Evolutionary conservation across 2,329 filamentous ascomycete species (phyloP).

Genomic region (Beauveria sp.): DNA sequence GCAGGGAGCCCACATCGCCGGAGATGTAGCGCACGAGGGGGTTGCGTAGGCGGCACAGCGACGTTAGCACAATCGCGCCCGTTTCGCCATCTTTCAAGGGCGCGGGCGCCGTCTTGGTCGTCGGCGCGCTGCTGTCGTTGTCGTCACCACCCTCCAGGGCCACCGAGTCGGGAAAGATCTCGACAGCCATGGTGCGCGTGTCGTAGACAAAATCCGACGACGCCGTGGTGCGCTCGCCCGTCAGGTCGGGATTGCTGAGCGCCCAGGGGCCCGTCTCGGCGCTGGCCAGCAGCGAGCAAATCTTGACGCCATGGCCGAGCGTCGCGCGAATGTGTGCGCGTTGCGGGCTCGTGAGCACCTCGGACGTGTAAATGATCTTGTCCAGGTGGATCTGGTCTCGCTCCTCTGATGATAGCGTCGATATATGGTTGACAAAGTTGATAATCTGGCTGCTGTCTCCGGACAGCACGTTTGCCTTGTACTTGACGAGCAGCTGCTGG

Average conservation of each 20-base stretch:
- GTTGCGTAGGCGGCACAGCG: conserved; percentile 31
- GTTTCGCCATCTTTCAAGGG: conserved; percentile 21
- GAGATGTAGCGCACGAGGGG: conserved; percentile 36
- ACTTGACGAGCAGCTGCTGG: conserved; percentile 21
- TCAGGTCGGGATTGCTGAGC: conserved; percentile 22
- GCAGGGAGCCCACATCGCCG: conserved; percentile 34
- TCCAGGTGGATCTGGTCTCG: conserved; percentile 22
- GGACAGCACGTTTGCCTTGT: conserved; percentile 28
- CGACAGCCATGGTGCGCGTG: conserved; percentile 26
- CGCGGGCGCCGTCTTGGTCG: conserved; percentile 11
- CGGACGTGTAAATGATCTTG: conserved; percentile 39
- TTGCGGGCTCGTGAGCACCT: conserved; percentile 28
- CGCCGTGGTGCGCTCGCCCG: conserved; percentile 11
- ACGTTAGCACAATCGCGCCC: conserved; percentile 34
- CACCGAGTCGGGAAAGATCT: conserved; percentile 25
- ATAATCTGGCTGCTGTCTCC: conserved; percentile 32
- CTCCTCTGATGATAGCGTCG: conserved; percentile 17
- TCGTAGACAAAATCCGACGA: conserved; percentile 31
- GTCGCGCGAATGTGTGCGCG: conserved; percentile 22
- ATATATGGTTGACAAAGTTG: conserved; percentile 27
- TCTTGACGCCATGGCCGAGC: conserved; percentile 22
- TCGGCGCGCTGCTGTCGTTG: background rate
- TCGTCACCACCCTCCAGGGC: background rate
- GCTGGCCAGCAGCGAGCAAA: conserved; percentile 34
- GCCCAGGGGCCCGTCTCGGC: conserved; percentile 35